These are phyloP conservation scores for Penicillium polonicum DNA, from an alignment of 2,329 filamentous ascomycete species.

Conservation along the genomic window DNA sequence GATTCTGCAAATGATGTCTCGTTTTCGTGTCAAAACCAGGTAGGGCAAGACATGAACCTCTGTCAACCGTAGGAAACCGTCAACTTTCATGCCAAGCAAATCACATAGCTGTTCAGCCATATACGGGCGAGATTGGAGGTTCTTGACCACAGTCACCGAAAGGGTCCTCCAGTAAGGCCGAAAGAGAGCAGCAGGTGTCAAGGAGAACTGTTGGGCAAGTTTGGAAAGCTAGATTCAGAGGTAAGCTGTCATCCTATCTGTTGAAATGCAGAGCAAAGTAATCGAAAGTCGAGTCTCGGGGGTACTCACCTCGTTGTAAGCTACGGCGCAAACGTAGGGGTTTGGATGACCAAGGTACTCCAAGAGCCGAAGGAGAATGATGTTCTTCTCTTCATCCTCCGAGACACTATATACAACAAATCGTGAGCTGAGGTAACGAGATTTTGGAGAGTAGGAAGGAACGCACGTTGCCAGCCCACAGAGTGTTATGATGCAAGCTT, in stretches of 20 bases:
- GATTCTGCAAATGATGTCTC: slow-evolving; percentile 76
- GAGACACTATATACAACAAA: slow-evolving; percentile 55
- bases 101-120: slow-evolving; percentile 78
- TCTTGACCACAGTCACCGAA: slow-evolving; percentile 77
- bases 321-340: slow-evolving; percentile 72
- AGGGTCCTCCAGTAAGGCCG: slow-evolving; percentile 86
- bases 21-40: slow-evolving; percentile 74
- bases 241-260: slow-evolving; percentile 1
- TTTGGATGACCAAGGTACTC: slow-evolving; percentile 86
- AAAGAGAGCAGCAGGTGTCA: slow-evolving; percentile 68
- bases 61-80: slow-evolving; percentile 70
- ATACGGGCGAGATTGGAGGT: slow-evolving; percentile 76
- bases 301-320: slow-evolving; percentile 70
- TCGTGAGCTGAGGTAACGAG: neutral
- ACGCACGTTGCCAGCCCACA: slow-evolving; percentile 72
- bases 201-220: slow-evolving; percentile 64
- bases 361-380: slow-evolving; percentile 78
- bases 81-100: slow-evolving; percentile 71
- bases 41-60: slow-evolving; percentile 83
- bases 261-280: neutral
- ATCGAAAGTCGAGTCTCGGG: neutral
- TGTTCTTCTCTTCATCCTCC: slow-evolving; percentile 78
- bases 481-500: slow-evolving; percentile 83
- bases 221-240: slow-evolving; percentile 58
- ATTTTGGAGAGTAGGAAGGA: neutral